A percentile compares a stretch with the other conserved stretches of the same genome.
Evolutionary conservation across 805 yeast genomes (phyloP).

Genomic region (Isabelozyma rhagii): DNA sequence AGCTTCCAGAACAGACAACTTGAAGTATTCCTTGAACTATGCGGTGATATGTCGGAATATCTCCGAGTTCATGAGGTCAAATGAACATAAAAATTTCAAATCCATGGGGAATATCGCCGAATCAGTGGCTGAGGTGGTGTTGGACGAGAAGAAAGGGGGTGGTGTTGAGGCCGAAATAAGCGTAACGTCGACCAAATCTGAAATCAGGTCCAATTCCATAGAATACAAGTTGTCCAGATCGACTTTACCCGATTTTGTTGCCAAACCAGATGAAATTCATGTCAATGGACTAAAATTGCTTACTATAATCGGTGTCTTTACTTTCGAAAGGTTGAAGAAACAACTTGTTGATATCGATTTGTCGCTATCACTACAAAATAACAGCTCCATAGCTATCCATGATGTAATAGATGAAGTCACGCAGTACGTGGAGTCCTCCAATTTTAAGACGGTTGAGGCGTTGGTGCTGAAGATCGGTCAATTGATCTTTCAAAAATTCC

Average conservation of each 20-base stretch:
- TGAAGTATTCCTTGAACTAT: slow-evolving; percentile 80
- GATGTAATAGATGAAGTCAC: slow-evolving; percentile 47
- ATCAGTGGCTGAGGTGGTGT: slow-evolving; percentile 42
- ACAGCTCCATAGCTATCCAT: slow-evolving; percentile 36
- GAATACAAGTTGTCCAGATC: slow-evolving; percentile 39
- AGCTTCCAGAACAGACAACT: slow-evolving; percentile 80
- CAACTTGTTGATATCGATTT: slow-evolving; percentile 74
- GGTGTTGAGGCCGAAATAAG: slow-evolving; percentile 41
- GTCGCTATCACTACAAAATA: slow-evolving; percentile 20
- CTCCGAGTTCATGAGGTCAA: slow-evolving; percentile 45
- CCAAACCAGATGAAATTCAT: slow-evolving; percentile 18
- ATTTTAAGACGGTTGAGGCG: slow-evolving; percentile 92
- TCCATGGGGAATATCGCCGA: slow-evolving; percentile 48
- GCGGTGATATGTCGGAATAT: slow-evolving; percentile 76
- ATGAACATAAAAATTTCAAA: slow-evolving; percentile 37
- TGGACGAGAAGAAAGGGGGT: slow-evolving; percentile 42
- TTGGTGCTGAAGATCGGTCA: slow-evolving; percentile 72
- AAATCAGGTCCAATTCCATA: slow-evolving; percentile 54
- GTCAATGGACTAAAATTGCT: slow-evolving; percentile 56
- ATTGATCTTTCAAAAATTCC: slow-evolving; percentile 43
- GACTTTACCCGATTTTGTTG: slow-evolving; percentile 9
- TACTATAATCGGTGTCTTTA: slow-evolving; percentile 90
- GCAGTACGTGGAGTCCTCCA: slow-evolving; percentile 67
- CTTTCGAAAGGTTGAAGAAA: slow-evolving; percentile 78
- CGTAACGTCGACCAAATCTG: slow-evolving; percentile 50